These are phyloP conservation scores for Echites panduratus DNA, from an alignment of 257 asterid genomes.

Conservation along the genomic window DNA sequence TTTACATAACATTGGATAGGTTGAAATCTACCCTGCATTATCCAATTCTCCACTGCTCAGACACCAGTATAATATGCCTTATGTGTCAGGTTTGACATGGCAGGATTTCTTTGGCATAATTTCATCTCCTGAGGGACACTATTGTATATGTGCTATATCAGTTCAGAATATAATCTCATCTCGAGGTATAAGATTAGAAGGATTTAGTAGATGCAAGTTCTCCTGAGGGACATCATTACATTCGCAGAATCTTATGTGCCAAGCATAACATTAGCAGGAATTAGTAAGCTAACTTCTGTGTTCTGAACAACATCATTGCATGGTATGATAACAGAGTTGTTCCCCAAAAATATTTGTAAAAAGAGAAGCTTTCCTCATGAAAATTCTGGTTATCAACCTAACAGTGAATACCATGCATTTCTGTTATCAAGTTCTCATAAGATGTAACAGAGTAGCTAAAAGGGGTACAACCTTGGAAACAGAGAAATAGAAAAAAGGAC, in stretches of 20 bases:
- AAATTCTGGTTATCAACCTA: too few species aligned
- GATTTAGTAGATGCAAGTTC: too few species aligned
- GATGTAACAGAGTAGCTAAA: not conserved
- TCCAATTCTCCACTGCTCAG: not conserved
- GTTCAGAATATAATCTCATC: too few species aligned
- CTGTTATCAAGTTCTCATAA: not conserved
- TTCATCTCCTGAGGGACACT: not conserved
- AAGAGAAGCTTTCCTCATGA: not conserved
- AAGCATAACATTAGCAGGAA: too few species aligned
- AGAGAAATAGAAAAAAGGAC: not conserved
- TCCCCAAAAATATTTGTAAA: not conserved
- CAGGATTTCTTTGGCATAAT: not conserved
- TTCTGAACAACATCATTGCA: too few species aligned
- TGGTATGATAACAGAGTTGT: not conserved
- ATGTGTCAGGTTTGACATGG: not conserved
- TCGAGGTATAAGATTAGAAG: too few species aligned
- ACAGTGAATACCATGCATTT: not conserved
- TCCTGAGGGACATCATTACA: too few species aligned
- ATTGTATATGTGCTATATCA: too few species aligned
- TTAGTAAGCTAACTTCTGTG: too few species aligned
- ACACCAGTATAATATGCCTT: not conserved
- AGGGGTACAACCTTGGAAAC: not conserved
- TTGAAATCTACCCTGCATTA: not conserved
- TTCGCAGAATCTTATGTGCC: too few species aligned
- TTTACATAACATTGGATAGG: not conserved